These are phyloP conservation scores for Quercus ilex DNA, from an alignment of 306 rosid genomes.

Conservation along the genomic window DNA sequence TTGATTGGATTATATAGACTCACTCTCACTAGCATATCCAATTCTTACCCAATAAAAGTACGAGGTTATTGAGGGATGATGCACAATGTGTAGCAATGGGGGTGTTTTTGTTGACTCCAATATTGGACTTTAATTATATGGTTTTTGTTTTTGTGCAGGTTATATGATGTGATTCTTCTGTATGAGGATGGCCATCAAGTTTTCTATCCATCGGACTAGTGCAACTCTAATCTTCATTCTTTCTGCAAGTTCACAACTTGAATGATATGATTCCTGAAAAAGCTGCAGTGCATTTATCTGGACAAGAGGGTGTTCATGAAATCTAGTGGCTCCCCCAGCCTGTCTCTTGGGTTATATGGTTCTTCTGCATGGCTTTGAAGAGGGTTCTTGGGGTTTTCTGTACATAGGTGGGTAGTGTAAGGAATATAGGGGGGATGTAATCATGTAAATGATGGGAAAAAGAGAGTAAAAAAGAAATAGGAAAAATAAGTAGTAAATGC, in stretches of 20 bases:
- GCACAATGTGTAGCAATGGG: not conserved
- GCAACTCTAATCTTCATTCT: not conserved
- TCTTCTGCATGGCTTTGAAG: slow-evolving; percentile 30
- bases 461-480: slow-evolving; percentile 49
- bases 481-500: slow-evolving; percentile 36
- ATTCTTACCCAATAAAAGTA: not conserved
- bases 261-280: slow-evolving; percentile 13
- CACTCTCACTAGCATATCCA: not conserved
- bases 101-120: not conserved
- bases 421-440: slow-evolving; percentile 41
- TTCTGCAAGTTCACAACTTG: slow-evolving; percentile 21
- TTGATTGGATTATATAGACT: slow-evolving; percentile 18
- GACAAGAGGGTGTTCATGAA: slow-evolving; percentile 13
- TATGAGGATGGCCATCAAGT: slow-evolving; percentile 19
- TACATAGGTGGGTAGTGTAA: slow-evolving; percentile 50
- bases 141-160: not conserved
- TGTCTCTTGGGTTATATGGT: slow-evolving; percentile 16
- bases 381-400: slow-evolving; percentile 45
- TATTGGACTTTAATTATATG: not conserved
- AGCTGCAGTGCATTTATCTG: slow-evolving; percentile 10
- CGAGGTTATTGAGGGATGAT: no score
- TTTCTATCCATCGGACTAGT: not conserved
- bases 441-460: slow-evolving; percentile 46
- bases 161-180: slow-evolving; percentile 16
- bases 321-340: not conserved